These are phyloP conservation scores for Dothideomycetes sp. DNA, from an alignment of 2,329 filamentous ascomycete species.

Conservation along the genomic window DNA sequence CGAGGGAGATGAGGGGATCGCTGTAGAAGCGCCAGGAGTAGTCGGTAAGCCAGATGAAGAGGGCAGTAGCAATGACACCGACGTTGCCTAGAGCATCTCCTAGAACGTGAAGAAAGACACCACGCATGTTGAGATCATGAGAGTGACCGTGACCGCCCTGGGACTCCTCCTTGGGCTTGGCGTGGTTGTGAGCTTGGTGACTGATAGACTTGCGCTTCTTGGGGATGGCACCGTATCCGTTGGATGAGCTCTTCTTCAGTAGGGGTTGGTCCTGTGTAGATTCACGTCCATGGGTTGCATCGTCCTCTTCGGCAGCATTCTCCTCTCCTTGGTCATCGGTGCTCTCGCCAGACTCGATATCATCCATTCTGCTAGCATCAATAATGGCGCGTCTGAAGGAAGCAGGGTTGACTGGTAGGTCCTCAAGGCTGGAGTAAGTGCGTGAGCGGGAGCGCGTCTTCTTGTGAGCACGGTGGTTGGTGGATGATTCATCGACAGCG, in stretches of 20 bases:
- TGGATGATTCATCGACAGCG: slow-evolving; percentile 14
- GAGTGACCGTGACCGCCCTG: slow-evolving; percentile 59
- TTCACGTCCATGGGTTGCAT: slow-evolving; percentile 18
- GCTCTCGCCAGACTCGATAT: slow-evolving; percentile 43
- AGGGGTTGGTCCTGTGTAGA: slow-evolving; percentile 17
- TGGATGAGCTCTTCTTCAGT: slow-evolving; percentile 23
- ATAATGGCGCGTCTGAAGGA: slow-evolving; percentile 91
- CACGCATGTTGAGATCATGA: slow-evolving; percentile 93
- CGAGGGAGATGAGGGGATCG: slow-evolving; percentile 81
- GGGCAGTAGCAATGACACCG: slow-evolving; percentile 70
- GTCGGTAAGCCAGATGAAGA: slow-evolving; percentile 83
- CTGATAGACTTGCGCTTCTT: slow-evolving; percentile 22
- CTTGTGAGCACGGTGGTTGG: slow-evolving; percentile 34
- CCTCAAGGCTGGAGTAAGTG: slow-evolving; percentile 47
- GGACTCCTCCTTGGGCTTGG: slow-evolving; percentile 53
- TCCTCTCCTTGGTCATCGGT: slow-evolving; percentile 44
- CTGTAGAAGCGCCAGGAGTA: slow-evolving; percentile 77
- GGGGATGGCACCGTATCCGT: slow-evolving; percentile 13
- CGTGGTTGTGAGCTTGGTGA: slow-evolving; percentile 60
- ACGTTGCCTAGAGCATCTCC: slow-evolving; percentile 80
- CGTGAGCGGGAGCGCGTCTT: slow-evolving; percentile 51
- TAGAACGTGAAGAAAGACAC: slow-evolving; percentile 58
- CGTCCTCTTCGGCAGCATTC: slow-evolving; percentile 32
- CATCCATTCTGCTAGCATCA: slow-evolving; percentile 57
- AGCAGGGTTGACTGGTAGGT: slow-evolving; percentile 75